Evolutionary conservation across 1,139 yeast species (phyloP).

Genomic region (Meyerozyma carpophila): DNA sequence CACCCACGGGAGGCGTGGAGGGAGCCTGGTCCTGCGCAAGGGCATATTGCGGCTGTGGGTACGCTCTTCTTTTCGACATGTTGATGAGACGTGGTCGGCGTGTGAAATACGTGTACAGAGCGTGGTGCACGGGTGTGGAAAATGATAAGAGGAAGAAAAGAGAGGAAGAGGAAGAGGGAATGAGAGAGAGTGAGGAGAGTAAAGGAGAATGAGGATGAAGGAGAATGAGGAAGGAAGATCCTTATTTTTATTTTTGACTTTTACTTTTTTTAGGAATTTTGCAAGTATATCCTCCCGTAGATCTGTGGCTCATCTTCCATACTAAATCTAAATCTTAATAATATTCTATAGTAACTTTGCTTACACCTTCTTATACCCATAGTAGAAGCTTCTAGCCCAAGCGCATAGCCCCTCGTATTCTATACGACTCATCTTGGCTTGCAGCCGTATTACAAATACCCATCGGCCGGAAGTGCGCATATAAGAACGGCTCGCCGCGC

Average conservation of each 20-base stretch:
- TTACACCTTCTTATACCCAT: too few relatives aligned
- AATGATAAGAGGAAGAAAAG: neutral
- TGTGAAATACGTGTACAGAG: neutral
- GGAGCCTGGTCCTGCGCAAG: constrained; percentile 23
- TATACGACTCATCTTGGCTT: too few relatives aligned
- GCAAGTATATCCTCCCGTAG: too few relatives aligned
- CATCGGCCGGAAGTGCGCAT: neutral
- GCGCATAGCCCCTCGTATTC: too few relatives aligned
- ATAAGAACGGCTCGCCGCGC: neutral
- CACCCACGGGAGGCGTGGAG: constrained; percentile 9
- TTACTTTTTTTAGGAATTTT: too few relatives aligned
- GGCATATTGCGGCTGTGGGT: constrained; percentile 62
- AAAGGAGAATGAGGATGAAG: neutral
- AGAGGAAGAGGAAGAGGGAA: neutral
- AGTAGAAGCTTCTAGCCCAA: too few relatives aligned
- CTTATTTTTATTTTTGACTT: too few relatives aligned
- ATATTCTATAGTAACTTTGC: too few relatives aligned
- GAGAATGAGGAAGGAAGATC: neutral
- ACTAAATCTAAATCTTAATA: too few relatives aligned
- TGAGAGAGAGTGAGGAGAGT: neutral
- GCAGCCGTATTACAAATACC: neutral
- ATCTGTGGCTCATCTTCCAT: too few relatives aligned
- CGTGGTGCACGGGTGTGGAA: neutral
- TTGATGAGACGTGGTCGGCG: neutral
- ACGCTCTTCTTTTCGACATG: constrained; percentile 44